Conservation (phyloP, 1,284 basidiomycete genomes). For the Ceratobasidium sp. region DNA sequence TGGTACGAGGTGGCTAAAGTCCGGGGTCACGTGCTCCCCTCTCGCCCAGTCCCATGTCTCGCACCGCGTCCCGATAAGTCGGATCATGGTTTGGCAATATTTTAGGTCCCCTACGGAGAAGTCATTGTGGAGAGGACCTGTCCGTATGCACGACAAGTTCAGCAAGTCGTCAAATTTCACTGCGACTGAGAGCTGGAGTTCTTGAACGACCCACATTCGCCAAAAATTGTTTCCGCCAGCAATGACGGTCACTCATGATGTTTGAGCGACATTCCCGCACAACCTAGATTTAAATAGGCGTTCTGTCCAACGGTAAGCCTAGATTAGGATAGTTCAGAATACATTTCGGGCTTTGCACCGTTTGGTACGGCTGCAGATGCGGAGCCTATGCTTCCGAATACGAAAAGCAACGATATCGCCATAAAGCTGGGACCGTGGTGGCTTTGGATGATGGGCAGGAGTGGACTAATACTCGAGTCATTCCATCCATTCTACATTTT, state of each 20-base stretch:
- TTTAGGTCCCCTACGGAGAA: background rate
- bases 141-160: background rate
- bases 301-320: too few relatives aligned
- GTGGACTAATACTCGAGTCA: conserved; percentile 11
- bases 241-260: too few relatives aligned
- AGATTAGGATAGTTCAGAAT: too few relatives aligned
- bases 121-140: background rate
- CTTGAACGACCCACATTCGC: conserved; percentile 55
- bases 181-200: conserved; percentile 53
- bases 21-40: too few relatives aligned
- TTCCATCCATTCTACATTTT: conserved; percentile 29
- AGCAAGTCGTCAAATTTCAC: conserved; percentile 47
- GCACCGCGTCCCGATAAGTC: conserved; percentile 52
- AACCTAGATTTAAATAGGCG: too few relatives aligned
- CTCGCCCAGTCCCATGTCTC: too few relatives aligned
- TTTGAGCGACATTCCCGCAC: too few relatives aligned
- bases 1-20: too few relatives aligned
- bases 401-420: conserved; percentile 21
- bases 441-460: conserved; percentile 22
- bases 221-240: too few relatives aligned
- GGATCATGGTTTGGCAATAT: too few relatives aligned
- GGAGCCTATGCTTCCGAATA: conserved; percentile 17
- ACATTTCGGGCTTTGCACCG: background rate
- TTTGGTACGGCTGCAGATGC: conserved; percentile 13
- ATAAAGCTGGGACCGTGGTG: conserved; percentile 10